These are phyloP conservation scores for Coelastrella sp. DNA, from an alignment of 139 green algal species.

Conservation along the genomic window DNA sequence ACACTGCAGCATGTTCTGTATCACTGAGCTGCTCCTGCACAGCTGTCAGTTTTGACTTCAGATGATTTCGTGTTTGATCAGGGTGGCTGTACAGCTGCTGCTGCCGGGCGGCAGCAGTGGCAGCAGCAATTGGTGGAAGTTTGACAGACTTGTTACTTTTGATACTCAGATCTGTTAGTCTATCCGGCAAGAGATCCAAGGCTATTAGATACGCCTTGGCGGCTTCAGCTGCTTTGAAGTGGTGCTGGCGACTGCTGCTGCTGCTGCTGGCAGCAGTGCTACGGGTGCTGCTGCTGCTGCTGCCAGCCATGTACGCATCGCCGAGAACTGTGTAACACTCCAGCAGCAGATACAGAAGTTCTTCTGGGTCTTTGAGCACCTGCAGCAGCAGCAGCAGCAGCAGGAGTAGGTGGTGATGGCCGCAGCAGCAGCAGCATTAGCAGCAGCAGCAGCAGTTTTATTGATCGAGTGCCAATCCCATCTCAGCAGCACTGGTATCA, in stretches of 20 bases:
- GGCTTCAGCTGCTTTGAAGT: not conserved
- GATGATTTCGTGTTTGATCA: not conserved
- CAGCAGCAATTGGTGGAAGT: not conserved
- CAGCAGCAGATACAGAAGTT: constrained; percentile 15
- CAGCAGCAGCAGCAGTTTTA: not conserved
- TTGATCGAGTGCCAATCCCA: no score
- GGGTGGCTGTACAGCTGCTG: not conserved
- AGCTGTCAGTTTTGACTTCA: not conserved
- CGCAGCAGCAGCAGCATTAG: not conserved
- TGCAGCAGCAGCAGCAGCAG: not conserved
- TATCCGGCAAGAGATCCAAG: not conserved
- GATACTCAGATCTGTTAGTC: not conserved
- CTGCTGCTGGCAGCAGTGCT: not conserved
- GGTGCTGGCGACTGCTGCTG: not conserved
- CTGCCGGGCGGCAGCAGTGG: not conserved
- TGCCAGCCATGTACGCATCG: not conserved
- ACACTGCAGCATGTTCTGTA: constrained; percentile 9
- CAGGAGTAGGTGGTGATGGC: not conserved
- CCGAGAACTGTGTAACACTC: constrained; percentile 5
- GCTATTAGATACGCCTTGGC: not conserved
- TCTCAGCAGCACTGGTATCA: no score
- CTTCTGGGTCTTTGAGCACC: not conserved
- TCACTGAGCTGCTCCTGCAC: constrained; percentile 21
- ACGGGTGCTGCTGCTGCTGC: not conserved
- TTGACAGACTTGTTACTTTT: not conserved